phyloP scores from a whole-genome alignment of 345 rosid genomes.

The Zanthoxylum bungeanum region DNA sequence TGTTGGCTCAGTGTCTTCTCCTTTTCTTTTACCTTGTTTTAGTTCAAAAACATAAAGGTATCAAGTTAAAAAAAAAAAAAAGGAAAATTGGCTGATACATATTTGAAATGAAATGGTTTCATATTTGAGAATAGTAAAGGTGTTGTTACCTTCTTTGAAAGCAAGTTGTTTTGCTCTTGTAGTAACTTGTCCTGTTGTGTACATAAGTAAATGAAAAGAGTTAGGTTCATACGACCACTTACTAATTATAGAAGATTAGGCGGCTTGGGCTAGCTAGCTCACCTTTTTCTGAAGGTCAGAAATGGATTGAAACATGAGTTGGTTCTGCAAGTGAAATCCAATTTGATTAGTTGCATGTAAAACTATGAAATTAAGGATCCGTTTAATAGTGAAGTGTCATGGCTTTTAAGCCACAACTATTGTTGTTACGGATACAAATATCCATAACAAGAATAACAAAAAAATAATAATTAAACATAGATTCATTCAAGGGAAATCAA shows the following conservation, averaged over 20 bases:
- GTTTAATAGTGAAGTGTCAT: no score
- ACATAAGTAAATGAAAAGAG: background rate
- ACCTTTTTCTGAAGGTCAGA: conserved; percentile 89
- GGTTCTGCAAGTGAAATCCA: conserved; percentile 47
- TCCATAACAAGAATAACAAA: no score
- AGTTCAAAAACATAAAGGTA: background rate
- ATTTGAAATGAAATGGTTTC: background rate
- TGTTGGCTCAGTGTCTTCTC: conserved; percentile 47
- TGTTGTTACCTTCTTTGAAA: conserved; percentile 75
- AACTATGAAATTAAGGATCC: no score
- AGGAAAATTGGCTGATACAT: background rate
- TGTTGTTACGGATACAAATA: no score
- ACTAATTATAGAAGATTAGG: background rate
- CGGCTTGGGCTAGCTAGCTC: background rate
- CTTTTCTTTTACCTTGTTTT: conserved; percentile 64
- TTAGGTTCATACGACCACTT: no score
- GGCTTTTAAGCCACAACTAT: no score
- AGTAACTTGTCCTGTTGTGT: conserved; percentile 66
- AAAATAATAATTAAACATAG: no score
- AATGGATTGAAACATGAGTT: conserved; percentile 75
- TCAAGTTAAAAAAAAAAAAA: no score
- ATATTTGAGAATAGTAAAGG: conserved; percentile 1
- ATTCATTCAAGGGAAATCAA: no score
- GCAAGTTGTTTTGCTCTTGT: conserved; percentile 65
- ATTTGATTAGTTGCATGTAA: background rate